Base-by-base conservation (phyloP, 139 green algal genomes). In the Microglena sp. region DNA sequence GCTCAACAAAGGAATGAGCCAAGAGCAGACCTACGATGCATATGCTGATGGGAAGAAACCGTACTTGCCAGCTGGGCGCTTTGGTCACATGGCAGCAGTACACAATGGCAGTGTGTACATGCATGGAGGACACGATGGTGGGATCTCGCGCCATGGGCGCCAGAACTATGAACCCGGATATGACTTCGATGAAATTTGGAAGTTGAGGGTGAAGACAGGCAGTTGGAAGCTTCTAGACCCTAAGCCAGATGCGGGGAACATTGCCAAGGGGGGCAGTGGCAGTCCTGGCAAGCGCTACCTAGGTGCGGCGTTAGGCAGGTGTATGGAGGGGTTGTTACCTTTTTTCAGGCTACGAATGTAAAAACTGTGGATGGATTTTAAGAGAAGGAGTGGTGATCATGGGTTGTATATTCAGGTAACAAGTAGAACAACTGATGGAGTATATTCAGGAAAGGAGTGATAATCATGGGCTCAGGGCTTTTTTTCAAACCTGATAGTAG, bases 81-180 rank as follows among this genome's bases (percentile, higher is more conserved):
- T 79, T 40, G 72, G 72, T 0, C 62, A 72, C 45, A 57, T 31
- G 0, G 34, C 45, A 7, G 66, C 31, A 0, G 2, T 71, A 18
- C 3, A 65, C 7, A 62, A 46, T 1, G 66, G 60, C 5, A 65
- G 33, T 3, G n/a, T 79, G 45, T 62, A 63, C 27, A 18, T 79
- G 56, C 74, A 74, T 59, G 72, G 72, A 32, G 72, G 72, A 5
- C 63, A 72, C 29, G 72, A 79, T 28, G 72, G 72, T 21, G 72
- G 72, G 24, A 65, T 58, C 62, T n/a, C 67, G 45, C 61, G 72
- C 15, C 67, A 68, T n/a, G 67, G 70, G n/a, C n/a, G n/a, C n/a
- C 58, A 65, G 33, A 65, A 65, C 58, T 65, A 65, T 24, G 58
- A 55, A 22, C 58, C 58, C 6, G 58, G 58, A 5, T 65, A 65